Base-by-base conservation (phyloP, 148 eudicot genomes). In the Nepenthes mirabilis region DNA sequence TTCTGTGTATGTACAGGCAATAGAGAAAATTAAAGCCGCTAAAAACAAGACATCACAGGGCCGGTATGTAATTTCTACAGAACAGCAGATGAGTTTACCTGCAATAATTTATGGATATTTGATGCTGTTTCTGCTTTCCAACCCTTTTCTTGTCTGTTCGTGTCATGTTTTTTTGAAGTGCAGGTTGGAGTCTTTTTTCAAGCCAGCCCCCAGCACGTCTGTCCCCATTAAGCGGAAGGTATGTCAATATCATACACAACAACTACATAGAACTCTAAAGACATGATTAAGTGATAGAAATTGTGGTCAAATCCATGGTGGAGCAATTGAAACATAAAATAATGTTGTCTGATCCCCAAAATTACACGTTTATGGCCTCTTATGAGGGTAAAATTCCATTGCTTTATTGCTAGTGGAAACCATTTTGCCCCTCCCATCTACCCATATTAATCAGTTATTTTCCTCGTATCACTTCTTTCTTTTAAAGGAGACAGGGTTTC, bases 11-110 rank as follows among this genome's bases (percentile, higher is more conserved):
- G 52, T 56, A 23, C 34, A 89, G 99, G 89, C 97, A 14, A 85
- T 86, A 68, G 97, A 89, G 74, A 94, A 86, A 71, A 89, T 94
- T 73, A 94, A 94, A 75, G 90, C 99, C 51, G 95, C 97, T 50
- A 94, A 86, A 77, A 75, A 68, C 57, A 94, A 94, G 74, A 78
- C 89, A 34, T 74, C 95, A 55, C 91, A 89, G 66, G 97, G 89
- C 55, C 74, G 97, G 99, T 94, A 82, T 52, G 87, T 58, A 58
- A 67, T 51, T 66, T 48, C 33, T 60, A 48, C 33, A 23, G 52
- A 54, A 53, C 5, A n/a, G 52, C 61, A 64, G 40, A 33, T 47
- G 9, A 37, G 57, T 53, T 70, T 5, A 43, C 47, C 36, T 54
- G 50, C 11, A 9, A 51, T 34, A 36, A 23, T 56, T 32, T 32